phyloP scores from a whole-genome alignment of 23 red algal species.

The Gracilaria vermiculophylla region DNA sequence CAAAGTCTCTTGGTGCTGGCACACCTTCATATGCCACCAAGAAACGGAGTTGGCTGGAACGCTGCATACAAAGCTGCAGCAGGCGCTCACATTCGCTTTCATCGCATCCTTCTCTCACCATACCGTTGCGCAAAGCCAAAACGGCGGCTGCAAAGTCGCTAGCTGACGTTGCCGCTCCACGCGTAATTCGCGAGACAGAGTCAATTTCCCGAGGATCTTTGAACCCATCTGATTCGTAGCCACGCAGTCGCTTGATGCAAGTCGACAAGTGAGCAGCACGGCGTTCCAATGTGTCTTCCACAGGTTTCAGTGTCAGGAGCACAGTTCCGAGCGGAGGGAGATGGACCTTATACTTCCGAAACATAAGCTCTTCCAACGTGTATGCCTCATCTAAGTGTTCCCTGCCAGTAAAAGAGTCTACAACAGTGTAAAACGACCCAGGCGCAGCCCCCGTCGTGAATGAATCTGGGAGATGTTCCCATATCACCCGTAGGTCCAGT shows the following conservation, averaged over 20 bases:
- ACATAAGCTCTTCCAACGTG: conserved; percentile 94
- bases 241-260: conserved; percentile 58
- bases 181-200: conserved; percentile 38
- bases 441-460: conserved; percentile 32
- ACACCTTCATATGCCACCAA: conserved; percentile 78
- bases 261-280: conserved; percentile 57
- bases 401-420: conserved; percentile 78
- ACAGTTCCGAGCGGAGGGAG: conserved; percentile 73
- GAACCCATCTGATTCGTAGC: conserved; percentile 53
- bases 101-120: conserved; percentile 58
- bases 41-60: conserved; percentile 66
- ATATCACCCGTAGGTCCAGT: conserved; percentile 73
- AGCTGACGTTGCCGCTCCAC: conserved; percentile 62
- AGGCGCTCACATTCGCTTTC: conserved; percentile 31
- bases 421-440: conserved; percentile 57
- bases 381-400: conserved; percentile 34
- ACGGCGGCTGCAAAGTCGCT: conserved; percentile 73
- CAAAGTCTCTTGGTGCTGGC: conserved; percentile 81
- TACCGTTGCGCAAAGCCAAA: conserved; percentile 32
- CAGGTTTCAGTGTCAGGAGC: conserved; percentile 46
- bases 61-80: conserved; percentile 78
- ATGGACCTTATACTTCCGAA: conserved; percentile 68
- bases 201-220: conserved; percentile 91
- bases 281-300: conserved; percentile 37
- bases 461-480: conserved; percentile 61